Conservation (phyloP, 2,329 filamentous ascomycete species). For the Microsporum ferrugineum region DNA sequence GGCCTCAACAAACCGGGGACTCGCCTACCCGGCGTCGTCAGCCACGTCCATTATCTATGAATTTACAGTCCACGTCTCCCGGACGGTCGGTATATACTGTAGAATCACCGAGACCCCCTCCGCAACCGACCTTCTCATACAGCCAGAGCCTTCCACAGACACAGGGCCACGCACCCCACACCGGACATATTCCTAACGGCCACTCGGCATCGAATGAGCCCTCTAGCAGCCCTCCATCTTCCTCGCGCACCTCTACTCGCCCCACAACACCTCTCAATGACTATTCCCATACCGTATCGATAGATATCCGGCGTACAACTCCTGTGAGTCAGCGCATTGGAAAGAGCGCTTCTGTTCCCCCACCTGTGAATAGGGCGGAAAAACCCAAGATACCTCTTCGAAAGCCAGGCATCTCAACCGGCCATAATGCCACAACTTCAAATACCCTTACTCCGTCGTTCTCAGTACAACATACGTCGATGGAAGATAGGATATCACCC, state of each 20-base stretch:
- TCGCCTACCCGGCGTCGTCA: constrained; percentile 51
- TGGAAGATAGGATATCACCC: constrained; percentile 53
- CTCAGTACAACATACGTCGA: constrained; percentile 15
- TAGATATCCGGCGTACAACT: constrained; percentile 7
- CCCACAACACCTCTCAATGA: constrained; percentile 25
- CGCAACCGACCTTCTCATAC: constrained; percentile 11
- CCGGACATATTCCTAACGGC: constrained; percentile 18
- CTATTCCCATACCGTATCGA: constrained; percentile 39
- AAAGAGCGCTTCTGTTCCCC: constrained; percentile 45
- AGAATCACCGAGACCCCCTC: constrained; percentile 35
- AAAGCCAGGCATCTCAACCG: constrained; percentile 25
- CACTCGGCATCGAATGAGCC: constrained; percentile 1
- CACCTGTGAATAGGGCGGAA: constrained; percentile 67
- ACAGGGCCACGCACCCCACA: neutral
- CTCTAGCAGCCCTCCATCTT: neutral
- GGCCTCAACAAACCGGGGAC: constrained; percentile 19
- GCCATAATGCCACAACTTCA: constrained; percentile 17
- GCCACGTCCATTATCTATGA: constrained; percentile 41
- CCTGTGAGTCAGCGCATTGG: constrained; percentile 14
- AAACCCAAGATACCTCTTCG: constrained; percentile 58
- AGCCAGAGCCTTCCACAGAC: neutral
- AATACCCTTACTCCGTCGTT: constrained; percentile 21
- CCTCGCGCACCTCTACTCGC: constrained; percentile 16
- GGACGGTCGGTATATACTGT: constrained; percentile 33
- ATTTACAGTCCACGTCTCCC: constrained; percentile 31